Percentiles rank a stretch among this genome's conserved stretches.
Conservation (phyloP, 441 rosid species). For the Biscutella laevigata region DNA sequence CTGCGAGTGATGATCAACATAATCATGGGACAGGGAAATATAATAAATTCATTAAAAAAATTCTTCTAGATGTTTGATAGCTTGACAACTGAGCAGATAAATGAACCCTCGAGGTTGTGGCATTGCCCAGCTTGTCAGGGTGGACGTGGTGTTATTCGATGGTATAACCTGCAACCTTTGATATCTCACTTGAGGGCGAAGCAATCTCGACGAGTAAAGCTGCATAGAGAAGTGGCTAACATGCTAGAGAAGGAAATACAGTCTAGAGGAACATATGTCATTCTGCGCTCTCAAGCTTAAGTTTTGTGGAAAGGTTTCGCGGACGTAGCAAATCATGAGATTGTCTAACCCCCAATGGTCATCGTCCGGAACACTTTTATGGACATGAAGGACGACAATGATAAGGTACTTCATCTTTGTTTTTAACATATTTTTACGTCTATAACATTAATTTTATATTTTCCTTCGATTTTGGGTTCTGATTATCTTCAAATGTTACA, state of each 20-base stretch:
- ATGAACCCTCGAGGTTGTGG: constrained; percentile 58
- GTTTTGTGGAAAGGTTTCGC: constrained; percentile 59
- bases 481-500: not conserved
- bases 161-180: constrained; percentile 65
- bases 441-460: not conserved
- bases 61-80: constrained; percentile 40
- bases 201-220: constrained; percentile 45
- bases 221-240: constrained; percentile 54
- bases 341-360: constrained; percentile 73
- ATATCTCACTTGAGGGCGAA: constrained; percentile 57
- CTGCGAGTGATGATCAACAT: constrained; percentile 59
- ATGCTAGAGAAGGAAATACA: constrained; percentile 44
- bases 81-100: constrained; percentile 39
- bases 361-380: constrained; percentile 50
- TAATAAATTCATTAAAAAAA: constrained; percentile 38
- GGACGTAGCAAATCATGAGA: constrained; percentile 42
- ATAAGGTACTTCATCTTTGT: constrained; percentile 33
- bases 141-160: constrained; percentile 61
- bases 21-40: constrained; percentile 44
- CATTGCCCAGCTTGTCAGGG: constrained; percentile 66
- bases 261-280: constrained; percentile 41
- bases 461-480: not conserved
- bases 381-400: constrained; percentile 48
- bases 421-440: not conserved
- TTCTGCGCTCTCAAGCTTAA: constrained; percentile 40